Base-by-base conservation (phyloP, 2,329 filamentous ascomycete genomes). In the Penicillium sp. region DNA sequence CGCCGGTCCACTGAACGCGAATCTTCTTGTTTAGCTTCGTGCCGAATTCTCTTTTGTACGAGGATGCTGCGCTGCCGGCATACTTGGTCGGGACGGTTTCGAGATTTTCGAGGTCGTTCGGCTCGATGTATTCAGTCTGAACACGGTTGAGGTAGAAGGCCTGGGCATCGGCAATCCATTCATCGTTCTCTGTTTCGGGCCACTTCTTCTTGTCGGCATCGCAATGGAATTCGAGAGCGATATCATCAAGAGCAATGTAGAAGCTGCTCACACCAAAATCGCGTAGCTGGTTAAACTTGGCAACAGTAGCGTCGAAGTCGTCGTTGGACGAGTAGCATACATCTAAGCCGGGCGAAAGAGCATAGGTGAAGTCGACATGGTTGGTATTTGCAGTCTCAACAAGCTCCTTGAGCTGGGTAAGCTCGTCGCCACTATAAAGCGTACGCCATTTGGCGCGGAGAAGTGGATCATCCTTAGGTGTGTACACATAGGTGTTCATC, bases 401-500 rank as follows among this genome's bases (percentile, higher is more conserved):
- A 13, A 52, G 49, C 38, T 52, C 49, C 49, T 52, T 21, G 19
- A 52, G 49, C 19, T 43, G 27, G 4, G 27, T 31, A n/a, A 52
- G 50, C 23, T 51, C 60, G 3, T 65, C 57, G 12, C 60, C 63
- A 4, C 29, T 55, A 21, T 65, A 65, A 38, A 63, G 60, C 10
- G 57, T 61, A n/a, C 63, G 63, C 63, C 62, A 65, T 27, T 64
- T 43, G 3, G 53, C 29, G 15, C 63, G 63, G 9, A 67, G 64
- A 7, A 66, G 58, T 6, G 60, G 62, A 12, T 67, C 64, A 49
- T 67, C 64, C 49, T 67, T 66, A 15, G 64, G 64, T 1, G 64
- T 67, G 38, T 67, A 67, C 44, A 67, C 59, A 45, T 67, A 67
- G 33, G 64, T 65, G 43, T 67, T 67, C 58, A 67, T 62, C 48